These are phyloP conservation scores for Yamadazyma oceani DNA, from an alignment of 1,139 yeast genomes.

Conservation along the genomic window DNA sequence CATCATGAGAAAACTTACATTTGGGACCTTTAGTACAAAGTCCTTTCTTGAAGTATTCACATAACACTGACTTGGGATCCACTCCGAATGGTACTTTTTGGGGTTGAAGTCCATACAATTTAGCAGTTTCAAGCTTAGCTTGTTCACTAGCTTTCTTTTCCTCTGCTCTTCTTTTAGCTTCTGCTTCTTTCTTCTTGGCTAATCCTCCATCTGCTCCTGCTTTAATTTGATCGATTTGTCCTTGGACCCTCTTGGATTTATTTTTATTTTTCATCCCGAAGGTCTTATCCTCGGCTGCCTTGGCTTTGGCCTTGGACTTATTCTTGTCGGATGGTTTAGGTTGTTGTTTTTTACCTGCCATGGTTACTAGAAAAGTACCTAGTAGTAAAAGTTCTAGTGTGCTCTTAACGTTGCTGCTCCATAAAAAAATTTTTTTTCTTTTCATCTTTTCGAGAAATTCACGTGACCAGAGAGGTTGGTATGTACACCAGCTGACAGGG, in stretches of 20 bases:
- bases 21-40: conserved; percentile 84
- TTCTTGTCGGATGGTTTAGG: conserved; percentile 55
- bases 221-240: conserved; percentile 72
- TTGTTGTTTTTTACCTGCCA: conserved; percentile 76
- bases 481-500: background rate
- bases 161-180: conserved; percentile 69
- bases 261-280: conserved; percentile 95
- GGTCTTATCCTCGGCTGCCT: conserved; percentile 82
- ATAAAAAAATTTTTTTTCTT: conserved; percentile 5
- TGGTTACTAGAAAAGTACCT: conserved; percentile 18
- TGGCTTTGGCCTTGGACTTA: conserved; percentile 68
- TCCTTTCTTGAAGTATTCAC: conserved; percentile 90
- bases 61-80: conserved; percentile 91
- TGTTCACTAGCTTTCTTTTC: conserved; percentile 91
- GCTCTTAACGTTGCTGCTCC: conserved; percentile 4
- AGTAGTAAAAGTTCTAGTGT: conserved; percentile 4
- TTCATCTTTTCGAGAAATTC: conserved; percentile 7
- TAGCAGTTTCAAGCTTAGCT: conserved; percentile 85
- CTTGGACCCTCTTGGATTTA: conserved; percentile 89
- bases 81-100: conserved; percentile 97
- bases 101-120: conserved; percentile 66
- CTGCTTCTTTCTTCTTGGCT: conserved; percentile 74
- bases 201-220: conserved; percentile 63
- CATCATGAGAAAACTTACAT: conserved; percentile 94
- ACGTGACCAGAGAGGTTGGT: conserved; percentile 4